Percentiles rank a stretch among this genome's conserved stretches.
Conservation (phyloP, 805 yeast genomes). For the Ogataea trehaloabstinens region DNA sequence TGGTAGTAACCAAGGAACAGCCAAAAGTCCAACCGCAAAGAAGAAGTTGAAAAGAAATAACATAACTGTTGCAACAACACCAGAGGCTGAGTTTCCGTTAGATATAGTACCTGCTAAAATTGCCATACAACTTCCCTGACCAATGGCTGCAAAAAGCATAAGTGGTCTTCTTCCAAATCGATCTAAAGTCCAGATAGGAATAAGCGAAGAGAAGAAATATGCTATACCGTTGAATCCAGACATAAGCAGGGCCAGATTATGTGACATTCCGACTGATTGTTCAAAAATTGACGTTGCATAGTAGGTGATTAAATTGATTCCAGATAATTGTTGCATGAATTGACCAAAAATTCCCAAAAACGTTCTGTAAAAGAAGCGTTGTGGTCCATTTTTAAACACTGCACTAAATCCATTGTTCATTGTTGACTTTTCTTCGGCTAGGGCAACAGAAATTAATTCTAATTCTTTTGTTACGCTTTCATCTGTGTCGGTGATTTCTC, state of each 20-base stretch:
- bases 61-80: constrained; percentile 51
- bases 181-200: constrained; percentile 53
- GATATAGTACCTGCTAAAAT: constrained; percentile 51
- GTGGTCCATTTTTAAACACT: constrained; percentile 35
- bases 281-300: constrained; percentile 62
- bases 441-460: constrained; percentile 40
- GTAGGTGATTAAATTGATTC: constrained; percentile 71
- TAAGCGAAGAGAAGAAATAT: constrained; percentile 47
- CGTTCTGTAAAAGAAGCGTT: constrained; percentile 40
- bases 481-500: constrained; percentile 35
- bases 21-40: constrained; percentile 69
- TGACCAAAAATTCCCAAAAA: constrained; percentile 54
- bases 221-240: constrained; percentile 37
- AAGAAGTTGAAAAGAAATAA: constrained; percentile 62
- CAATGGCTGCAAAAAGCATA: constrained; percentile 58
- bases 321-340: constrained; percentile 70
- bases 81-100: constrained; percentile 40
- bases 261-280: constrained; percentile 47
- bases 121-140: constrained; percentile 60
- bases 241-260: constrained; percentile 39
- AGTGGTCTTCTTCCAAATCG: constrained; percentile 63
- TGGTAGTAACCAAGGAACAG: constrained; percentile 49
- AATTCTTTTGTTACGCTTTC: constrained; percentile 33
- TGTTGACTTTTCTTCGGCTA: constrained; percentile 46
- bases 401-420: constrained; percentile 53